These are phyloP conservation scores for Entoloma clypeatum DNA, from an alignment of 1,284 basidiomycete species.

Conservation along the genomic window DNA sequence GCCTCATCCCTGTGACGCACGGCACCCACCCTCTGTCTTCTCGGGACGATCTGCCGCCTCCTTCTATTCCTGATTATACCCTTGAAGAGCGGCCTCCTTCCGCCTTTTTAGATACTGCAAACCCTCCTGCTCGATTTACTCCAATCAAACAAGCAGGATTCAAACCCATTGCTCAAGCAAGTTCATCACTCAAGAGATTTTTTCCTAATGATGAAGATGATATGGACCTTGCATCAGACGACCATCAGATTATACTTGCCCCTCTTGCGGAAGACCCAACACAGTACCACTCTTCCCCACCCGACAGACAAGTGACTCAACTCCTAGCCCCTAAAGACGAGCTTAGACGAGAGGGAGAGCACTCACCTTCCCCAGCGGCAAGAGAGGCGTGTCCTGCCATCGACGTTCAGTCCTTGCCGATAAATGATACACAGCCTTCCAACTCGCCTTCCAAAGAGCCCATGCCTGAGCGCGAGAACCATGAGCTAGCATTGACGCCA, in stretches of 20 bases:
- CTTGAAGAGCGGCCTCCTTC: slow-evolving; percentile 5
- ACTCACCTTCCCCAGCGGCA: too few relatives aligned
- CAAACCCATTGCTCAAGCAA: slow-evolving; percentile 58
- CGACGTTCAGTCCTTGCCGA: slow-evolving; percentile 1
- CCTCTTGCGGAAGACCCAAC: slow-evolving; percentile 6
- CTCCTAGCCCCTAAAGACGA: too few relatives aligned
- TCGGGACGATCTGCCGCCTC: slow-evolving; percentile 5
- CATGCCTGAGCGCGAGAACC: slow-evolving; percentile 1
- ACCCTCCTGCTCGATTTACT: slow-evolving; percentile 15
- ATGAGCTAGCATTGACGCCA: slow-evolving; percentile 8
- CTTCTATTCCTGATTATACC: neutral
- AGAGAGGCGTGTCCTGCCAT: too few relatives aligned
- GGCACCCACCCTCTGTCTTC: slow-evolving; percentile 8
- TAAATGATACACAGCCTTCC: neutral
- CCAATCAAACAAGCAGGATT: slow-evolving; percentile 49
- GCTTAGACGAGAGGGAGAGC: too few relatives aligned
- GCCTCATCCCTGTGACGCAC: slow-evolving; percentile 19
- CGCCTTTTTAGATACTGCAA: slow-evolving; percentile 6
- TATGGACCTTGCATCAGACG: slow-evolving; percentile 28
- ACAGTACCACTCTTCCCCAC: neutral
- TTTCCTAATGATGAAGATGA: slow-evolving; percentile 75
- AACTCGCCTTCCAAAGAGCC: slow-evolving; percentile 7
- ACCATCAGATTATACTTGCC: neutral
- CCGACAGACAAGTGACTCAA: too few relatives aligned
- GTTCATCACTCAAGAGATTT: slow-evolving; percentile 63